Evolutionary conservation across 164 flowering plant species (phyloP).

Genomic region (Vitis rotundifolia): DNA sequence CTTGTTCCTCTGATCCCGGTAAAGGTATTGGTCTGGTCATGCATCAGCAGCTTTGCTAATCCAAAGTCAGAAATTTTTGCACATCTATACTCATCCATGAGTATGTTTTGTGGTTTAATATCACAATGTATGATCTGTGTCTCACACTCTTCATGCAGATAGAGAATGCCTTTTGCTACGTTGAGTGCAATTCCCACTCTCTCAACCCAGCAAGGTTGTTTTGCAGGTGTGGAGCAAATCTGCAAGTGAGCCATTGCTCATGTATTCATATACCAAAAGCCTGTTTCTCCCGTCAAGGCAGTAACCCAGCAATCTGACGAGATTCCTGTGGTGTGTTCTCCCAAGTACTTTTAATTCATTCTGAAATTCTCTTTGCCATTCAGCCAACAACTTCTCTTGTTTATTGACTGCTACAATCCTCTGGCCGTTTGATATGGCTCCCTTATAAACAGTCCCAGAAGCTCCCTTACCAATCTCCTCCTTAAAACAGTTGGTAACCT

Average conservation of each 20-base stretch:
- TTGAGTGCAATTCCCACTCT: slow-evolving; percentile 14
- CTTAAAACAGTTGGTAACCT: slow-evolving; percentile 22
- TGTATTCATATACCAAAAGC: slow-evolving; percentile 29
- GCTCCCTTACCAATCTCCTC: slow-evolving; percentile 36
- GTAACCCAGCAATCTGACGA: slow-evolving; percentile 20
- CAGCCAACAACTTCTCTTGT: slow-evolving; percentile 16
- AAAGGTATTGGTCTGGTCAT: slow-evolving; percentile 14
- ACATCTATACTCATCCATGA: slow-evolving; percentile 11
- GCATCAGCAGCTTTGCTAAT: slow-evolving; percentile 17
- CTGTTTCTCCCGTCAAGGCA: slow-evolving; percentile 15
- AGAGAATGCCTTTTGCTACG: slow-evolving; percentile 15
- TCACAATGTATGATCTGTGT: slow-evolving; percentile 19
- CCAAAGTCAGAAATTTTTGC: slow-evolving; percentile 20
- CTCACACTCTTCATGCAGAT: slow-evolving; percentile 19
- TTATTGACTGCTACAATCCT: slow-evolving; percentile 28
- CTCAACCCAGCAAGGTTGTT: slow-evolving; percentile 9
- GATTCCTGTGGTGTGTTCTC: slow-evolving; percentile 22
- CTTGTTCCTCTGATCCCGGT: slow-evolving; percentile 37
- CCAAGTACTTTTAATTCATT: slow-evolving; percentile 16
- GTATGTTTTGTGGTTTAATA: slow-evolving; percentile 22
- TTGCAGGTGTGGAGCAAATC: slow-evolving; percentile 11
- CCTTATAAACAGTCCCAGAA: slow-evolving; percentile 29
- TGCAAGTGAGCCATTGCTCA: slow-evolving; percentile 30
- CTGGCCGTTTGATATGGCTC: background rate
- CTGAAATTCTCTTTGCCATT: slow-evolving; percentile 26